phyloP scores from a whole-genome alignment of 441 rosid genomes.

The Gossypium davidsonii region DNA sequence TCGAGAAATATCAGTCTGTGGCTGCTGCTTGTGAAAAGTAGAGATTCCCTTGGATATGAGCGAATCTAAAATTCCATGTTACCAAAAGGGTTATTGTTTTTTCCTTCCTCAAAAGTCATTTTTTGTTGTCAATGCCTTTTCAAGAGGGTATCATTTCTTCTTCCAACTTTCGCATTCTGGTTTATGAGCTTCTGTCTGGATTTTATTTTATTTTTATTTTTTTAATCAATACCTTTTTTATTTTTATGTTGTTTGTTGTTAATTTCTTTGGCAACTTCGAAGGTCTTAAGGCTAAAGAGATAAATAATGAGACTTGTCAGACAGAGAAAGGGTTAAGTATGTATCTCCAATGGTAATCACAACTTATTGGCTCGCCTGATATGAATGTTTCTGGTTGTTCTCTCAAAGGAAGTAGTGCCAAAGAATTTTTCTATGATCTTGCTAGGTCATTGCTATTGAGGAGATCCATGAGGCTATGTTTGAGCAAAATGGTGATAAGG shows the following conservation, averaged over 20 bases:
- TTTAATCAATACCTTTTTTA: background rate
- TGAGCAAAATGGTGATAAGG: background rate
- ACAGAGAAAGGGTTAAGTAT: no score
- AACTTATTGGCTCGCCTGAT: no score
- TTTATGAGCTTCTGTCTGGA: background rate
- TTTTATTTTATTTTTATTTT: background rate
- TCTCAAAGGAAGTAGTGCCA: background rate
- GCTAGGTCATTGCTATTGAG: no score
- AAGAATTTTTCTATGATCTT: no score
- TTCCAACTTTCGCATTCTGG: background rate
- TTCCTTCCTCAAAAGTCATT: background rate
- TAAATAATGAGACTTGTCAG: background rate
- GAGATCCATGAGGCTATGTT: background rate
- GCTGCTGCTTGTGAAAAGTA: background rate
- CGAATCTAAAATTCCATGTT: slow-evolving; percentile 7
- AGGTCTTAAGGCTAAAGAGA: background rate
- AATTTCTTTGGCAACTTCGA: background rate
- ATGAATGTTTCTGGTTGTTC: no score
- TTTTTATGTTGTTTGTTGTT: background rate
- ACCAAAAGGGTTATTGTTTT: background rate
- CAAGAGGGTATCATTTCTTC: background rate
- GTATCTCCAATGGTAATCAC: background rate
- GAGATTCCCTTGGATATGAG: background rate
- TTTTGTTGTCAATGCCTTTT: background rate
- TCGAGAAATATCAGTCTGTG: background rate